Conservation (phyloP, 345 rosid species). For the Heritiera fomes region DNA sequence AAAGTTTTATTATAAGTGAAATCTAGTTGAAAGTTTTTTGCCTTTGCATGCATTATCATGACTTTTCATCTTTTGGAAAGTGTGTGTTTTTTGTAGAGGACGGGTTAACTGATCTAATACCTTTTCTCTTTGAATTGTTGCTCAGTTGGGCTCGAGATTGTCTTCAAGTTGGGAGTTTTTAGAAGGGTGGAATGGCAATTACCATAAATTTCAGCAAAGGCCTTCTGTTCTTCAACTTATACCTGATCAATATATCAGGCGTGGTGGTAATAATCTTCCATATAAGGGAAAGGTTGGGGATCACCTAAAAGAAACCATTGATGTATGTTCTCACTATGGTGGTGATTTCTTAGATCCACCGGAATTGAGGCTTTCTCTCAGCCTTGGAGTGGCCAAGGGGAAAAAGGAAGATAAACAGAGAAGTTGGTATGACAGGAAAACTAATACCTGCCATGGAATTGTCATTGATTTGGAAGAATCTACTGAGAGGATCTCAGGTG, state of each 20-base stretch:
- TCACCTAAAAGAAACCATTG: slow-evolving; percentile 12
- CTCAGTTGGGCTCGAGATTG: slow-evolving; percentile 31
- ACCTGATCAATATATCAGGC: slow-evolving; percentile 33
- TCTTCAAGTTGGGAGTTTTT: slow-evolving; percentile 19
- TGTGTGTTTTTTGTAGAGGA: neutral
- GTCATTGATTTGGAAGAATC: slow-evolving; percentile 42
- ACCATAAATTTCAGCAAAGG: slow-evolving; percentile 25
- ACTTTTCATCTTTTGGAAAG: neutral
- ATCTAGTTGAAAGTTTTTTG: slow-evolving; percentile 6
- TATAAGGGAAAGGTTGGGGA: slow-evolving; percentile 19
- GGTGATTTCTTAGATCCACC: slow-evolving; percentile 18
- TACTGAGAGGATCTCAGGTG: slow-evolving; percentile 14
- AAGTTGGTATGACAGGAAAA: slow-evolving; percentile 23
- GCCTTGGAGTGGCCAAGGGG: slow-evolving; percentile 26
- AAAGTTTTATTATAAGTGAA: neutral
- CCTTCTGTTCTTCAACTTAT: slow-evolving; percentile 36
- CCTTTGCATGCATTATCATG: neutral
- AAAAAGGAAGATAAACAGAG: slow-evolving; percentile 18
- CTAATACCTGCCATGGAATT: slow-evolving; percentile 17
- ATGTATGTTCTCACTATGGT: neutral
- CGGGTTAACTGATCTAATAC: neutral
- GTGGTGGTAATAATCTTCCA: slow-evolving; percentile 21
- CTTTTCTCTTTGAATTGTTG: slow-evolving; percentile 7
- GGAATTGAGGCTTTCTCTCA: slow-evolving; percentile 48
- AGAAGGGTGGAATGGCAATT: slow-evolving; percentile 18